Evolutionary conservation across 331 rosid genomes (phyloP), one percentile per base, ranked within the genome.

Genomic region (Ulmus americana): DNA sequence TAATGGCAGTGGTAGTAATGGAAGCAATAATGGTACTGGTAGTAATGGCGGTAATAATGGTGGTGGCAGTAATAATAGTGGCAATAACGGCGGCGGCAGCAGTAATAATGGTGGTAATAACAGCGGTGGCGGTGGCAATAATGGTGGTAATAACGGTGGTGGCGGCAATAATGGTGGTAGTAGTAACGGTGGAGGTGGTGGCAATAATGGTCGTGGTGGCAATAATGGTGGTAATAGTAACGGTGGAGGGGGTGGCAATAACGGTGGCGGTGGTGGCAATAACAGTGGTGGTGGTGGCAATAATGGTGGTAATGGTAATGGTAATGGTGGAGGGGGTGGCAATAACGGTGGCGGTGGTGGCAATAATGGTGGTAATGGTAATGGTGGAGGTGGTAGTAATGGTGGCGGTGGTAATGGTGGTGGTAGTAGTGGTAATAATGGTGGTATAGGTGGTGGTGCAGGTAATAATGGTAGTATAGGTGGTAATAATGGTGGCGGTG

Each of bases 61-160:
- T 9, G 3, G n/a, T 2, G 16, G n/a, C 0, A 10, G 5, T 9
- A n/a, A 48, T 48, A 22, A 2, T 28, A 3, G 35, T 28, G 4
- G 35, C 4, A 28, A 2, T 28, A 28, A 28, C 3, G 1, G 3
- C 2, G 35, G 35, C 0, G 3, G 35, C 0, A 1, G 35, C 2
- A 1, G 35, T 2, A 2, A 0, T 0, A 2, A 3, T 28, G 4
- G 0, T 2, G 35, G 35, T 28, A 2, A 0, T 28, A 2, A 0
- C 2, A 28, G 35, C 22, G 22, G 22, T 20, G 22, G 22, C 0
- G 22, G 22, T 20, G 22, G 22, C 22, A 20, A 20, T 20, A 20
- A 20, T 1, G 2, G 22, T 20, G 22, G 22, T 2, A 20, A 20
- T 20, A 20, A 20, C 22, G 52, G 15, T 0, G 6, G 52, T 47